Conservation (phyloP, 345 rosid species). For the Eucalyptus pumila region DNA sequence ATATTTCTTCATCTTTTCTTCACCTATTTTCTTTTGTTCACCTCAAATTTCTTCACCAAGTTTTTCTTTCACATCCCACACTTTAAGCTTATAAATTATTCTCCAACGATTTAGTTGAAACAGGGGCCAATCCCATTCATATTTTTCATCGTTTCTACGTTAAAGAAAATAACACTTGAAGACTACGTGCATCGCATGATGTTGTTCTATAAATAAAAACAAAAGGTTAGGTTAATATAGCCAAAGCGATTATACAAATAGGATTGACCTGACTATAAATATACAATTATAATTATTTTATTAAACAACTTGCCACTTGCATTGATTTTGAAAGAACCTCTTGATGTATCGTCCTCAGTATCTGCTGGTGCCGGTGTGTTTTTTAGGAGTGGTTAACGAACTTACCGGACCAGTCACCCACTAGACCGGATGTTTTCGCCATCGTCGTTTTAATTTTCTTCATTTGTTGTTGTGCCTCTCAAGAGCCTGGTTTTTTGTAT, state of each 20-base stretch:
- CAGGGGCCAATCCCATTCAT: neutral
- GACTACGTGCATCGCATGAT: neutral
- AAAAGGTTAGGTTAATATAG: neutral
- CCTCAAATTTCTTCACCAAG: neutral
- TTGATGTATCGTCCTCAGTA: neutral
- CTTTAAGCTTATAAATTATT: neutral
- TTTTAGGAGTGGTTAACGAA: neutral
- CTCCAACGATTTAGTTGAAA: neutral
- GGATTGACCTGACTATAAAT: neutral
- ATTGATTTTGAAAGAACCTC: neutral
- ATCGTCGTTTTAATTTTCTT: neutral
- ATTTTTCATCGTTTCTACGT: neutral
- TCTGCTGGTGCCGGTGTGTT: neutral
- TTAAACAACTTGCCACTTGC: neutral
- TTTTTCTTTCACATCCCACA: neutral
- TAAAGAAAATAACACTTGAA: neutral
- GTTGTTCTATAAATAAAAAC: neutral
- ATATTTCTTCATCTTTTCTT: neutral
- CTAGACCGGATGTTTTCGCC: neutral
- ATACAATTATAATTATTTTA: neutral
- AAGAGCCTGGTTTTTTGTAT: neutral
- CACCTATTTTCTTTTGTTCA: neutral
- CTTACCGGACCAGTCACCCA: neutral
- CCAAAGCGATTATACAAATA: neutral
- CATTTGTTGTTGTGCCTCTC: neutral